Conservation (phyloP, 2,329 filamentous ascomycete species). For the Calonectria ilicicola region DNA sequence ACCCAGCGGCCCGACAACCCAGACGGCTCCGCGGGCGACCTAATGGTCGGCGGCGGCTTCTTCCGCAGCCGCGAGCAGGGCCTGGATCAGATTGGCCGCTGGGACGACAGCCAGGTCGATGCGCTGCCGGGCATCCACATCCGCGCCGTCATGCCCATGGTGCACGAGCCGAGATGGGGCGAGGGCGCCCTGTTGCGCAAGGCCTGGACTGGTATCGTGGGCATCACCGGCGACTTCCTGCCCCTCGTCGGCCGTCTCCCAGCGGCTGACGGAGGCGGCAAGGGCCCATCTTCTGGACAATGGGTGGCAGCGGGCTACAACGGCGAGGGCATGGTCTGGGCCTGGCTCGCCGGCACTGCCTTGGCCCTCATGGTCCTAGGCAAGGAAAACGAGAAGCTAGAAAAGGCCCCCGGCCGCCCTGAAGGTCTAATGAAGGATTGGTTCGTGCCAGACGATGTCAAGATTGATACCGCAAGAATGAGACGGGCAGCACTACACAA, state of each 20-base stretch:
- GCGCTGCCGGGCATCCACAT: slow-evolving; percentile 53
- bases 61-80: slow-evolving; percentile 56
- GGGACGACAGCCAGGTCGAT: slow-evolving; percentile 58
- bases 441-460: slow-evolving; percentile 54
- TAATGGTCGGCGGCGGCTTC: slow-evolving; percentile 68
- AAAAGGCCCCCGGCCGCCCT: slow-evolving; percentile 48
- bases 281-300: slow-evolving; percentile 49
- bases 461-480: slow-evolving; percentile 48
- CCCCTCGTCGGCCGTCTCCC: slow-evolving; percentile 64
- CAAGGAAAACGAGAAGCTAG: slow-evolving; percentile 46
- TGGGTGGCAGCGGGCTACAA: slow-evolving; percentile 65
- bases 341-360: slow-evolving; percentile 63
- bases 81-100: slow-evolving; percentile 58
- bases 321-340: slow-evolving; percentile 66
- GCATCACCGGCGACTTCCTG: slow-evolving; percentile 59
- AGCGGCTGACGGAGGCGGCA: slow-evolving; percentile 25
- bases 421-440: slow-evolving; percentile 52
- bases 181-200: slow-evolving; percentile 47
- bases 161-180: slow-evolving; percentile 56
- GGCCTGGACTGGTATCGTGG: slow-evolving; percentile 64
- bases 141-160: slow-evolving; percentile 54
- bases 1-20: slow-evolving; percentile 56
- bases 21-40: slow-evolving; percentile 52
- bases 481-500: slow-evolving; percentile 51
- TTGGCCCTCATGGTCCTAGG: slow-evolving; percentile 60